A percentile compares a stretch with the other conserved stretches of the same genome.
phyloP scores from a whole-genome alignment of 2,329 filamentous ascomycete genomes.

The Emydomyces testavorans region DNA sequence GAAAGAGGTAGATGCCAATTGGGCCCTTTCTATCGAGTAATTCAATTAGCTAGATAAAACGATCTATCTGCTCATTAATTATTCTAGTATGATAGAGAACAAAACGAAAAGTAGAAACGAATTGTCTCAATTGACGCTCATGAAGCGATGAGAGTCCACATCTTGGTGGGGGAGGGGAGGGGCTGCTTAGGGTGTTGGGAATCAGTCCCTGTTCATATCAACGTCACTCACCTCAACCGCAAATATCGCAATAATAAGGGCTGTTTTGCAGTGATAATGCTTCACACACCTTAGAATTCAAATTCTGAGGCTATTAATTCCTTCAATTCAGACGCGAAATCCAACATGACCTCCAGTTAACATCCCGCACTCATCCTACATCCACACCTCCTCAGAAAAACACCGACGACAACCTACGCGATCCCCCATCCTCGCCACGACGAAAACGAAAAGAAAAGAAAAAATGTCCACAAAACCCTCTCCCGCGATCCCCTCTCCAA shows the following conservation, averaged over 20 bases:
- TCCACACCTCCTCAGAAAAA: neutral
- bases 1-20: conserved; percentile 18
- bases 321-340: neutral
- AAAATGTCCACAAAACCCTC: conserved; percentile 13
- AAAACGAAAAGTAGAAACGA: neutral
- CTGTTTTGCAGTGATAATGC: too few relatives aligned
- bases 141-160: conserved; percentile 1
- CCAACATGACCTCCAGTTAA: neutral
- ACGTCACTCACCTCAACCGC: conserved; percentile 6
- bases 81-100: neutral
- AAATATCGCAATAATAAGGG: too few relatives aligned
- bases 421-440: neutral
- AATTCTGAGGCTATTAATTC: neutral
- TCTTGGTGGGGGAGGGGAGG: conserved; percentile 12
- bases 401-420: too few relatives aligned
- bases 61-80: neutral
- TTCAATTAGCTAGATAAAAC: conserved; percentile 1
- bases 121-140: conserved; percentile 1
- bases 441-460: neutral
- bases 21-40: conserved; percentile 2
- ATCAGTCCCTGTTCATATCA: neutral
- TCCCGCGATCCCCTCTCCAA: conserved; percentile 8
- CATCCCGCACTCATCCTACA: neutral
- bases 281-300: too few relatives aligned
- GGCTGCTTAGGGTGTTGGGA: neutral